Base-by-base conservation (phyloP, 768 basidiomycete genomes). In the Cubamyces sp. region DNA sequence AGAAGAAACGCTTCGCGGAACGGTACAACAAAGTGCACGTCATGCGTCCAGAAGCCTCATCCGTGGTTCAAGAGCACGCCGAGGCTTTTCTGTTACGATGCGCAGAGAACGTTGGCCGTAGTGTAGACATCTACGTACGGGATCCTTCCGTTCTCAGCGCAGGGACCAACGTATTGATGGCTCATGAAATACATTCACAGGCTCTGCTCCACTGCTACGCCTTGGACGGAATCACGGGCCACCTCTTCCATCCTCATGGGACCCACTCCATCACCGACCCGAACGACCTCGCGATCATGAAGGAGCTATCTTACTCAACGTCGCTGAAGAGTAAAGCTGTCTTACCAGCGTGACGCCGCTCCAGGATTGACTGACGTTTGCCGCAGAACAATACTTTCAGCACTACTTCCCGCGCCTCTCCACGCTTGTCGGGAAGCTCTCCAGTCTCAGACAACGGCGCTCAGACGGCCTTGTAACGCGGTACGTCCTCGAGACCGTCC, bases 191-290 rank as follows among this genome's bases (percentile, higher is more conserved):
- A 34, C 34, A 34, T 34, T 9, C 34, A 12, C 41, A 69, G 68
- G 37, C 57, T 3, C 48, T 43, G 1, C 47, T 67, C 5, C 68
- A 69, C 23, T 69, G 68, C 42, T 69, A 65, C 34, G 64, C 66
- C 7, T 49, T 69, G 1, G 68, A 69, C 60, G 56, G 64, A 34
- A 64, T 65, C 30, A 64, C 68, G 2, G 39, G 62, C 5, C 68
- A 69, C 49, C 57, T 69, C 16, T 69, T 67, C 52, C 37, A 67
- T n/a, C 68, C 68, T 2, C 41, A 52, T 4, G 68, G 64, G 2
- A 41, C 57, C 14, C 57, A 65, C 41, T 62, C 66, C 2, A 37
- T 65, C 11, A 60, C 51, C 18, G 58, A 67, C 15, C 19, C 57
- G 4, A 5, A 41, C 14, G 68, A 67, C 37, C 51, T 48, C n/a